Evolutionary conservation across 768 basidiomycete genomes (phyloP).

Genomic region (Naganishia kalamii): DNA sequence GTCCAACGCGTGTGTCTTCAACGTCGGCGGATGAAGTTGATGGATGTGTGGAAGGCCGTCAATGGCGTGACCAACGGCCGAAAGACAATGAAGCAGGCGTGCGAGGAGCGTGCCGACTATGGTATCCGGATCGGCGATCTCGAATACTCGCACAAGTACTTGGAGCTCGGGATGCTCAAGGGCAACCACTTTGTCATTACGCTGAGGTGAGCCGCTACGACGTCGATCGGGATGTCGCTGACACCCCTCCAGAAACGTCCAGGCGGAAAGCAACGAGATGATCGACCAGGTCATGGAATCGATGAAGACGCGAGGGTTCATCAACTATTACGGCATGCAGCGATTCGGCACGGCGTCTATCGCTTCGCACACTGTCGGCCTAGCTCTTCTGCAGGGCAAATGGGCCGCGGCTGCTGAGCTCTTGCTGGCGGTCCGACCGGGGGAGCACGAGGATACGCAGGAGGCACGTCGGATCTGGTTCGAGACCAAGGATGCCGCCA

Average conservation of each 20-base stretch:
- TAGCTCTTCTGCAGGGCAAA: constrained; percentile 78
- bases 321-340: constrained; percentile 99
- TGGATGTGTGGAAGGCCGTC: constrained; percentile 74
- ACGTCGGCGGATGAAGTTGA: constrained; percentile 53
- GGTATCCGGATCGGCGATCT: constrained; percentile 84
- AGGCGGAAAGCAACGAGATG: constrained; percentile 64
- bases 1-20: constrained; percentile 67
- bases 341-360: constrained; percentile 95
- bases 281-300: constrained; percentile 70
- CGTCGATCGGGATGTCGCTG: not conserved
- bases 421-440: constrained; percentile 73
- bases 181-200: constrained; percentile 95
- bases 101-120: constrained; percentile 73
- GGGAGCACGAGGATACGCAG: constrained; percentile 87
- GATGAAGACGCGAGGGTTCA: constrained; percentile 79
- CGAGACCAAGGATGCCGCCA: constrained; percentile 72
- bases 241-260: constrained; percentile 62
- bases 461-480: constrained; percentile 85
- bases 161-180: constrained; percentile 93
- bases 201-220: constrained; percentile 58
- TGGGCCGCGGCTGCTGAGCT: constrained; percentile 82
- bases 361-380: constrained; percentile 88
- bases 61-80: constrained; percentile 60
- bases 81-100: constrained; percentile 56
- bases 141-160: constrained; percentile 68